phyloP scores from a whole-genome alignment of 208 protist species.

The Trichomonas vaginalis region DNA sequence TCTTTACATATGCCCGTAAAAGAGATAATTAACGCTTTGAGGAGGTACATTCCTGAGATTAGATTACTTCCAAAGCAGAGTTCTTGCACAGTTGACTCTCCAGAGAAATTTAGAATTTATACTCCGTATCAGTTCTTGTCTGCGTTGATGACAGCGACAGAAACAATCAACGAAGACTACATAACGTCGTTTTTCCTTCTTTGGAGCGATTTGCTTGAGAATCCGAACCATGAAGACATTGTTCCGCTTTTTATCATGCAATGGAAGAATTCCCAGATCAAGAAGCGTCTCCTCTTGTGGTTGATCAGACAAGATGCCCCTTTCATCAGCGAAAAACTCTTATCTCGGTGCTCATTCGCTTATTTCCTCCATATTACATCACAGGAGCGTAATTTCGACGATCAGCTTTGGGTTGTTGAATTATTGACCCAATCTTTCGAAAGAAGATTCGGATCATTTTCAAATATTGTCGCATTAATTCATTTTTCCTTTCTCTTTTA shows the following conservation, averaged over 20 bases:
- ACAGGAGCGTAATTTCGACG: too few species aligned
- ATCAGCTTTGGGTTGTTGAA: background rate
- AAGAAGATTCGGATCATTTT: background rate
- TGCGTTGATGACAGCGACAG: background rate
- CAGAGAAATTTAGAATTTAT: background rate
- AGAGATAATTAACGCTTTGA: background rate
- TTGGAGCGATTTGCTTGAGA: background rate
- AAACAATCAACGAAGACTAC: background rate
- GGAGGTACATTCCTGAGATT: background rate
- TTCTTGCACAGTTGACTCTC: background rate
- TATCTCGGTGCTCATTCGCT: background rate
- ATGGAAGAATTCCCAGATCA: background rate
- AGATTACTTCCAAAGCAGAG: background rate
- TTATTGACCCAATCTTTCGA: background rate
- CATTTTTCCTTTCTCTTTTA: background rate
- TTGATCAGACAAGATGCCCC: background rate
- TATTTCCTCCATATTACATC: background rate
- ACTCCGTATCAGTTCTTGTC: background rate
- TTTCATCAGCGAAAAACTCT: background rate
- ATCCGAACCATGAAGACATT: background rate
- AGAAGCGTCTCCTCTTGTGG: background rate
- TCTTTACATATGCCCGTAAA: background rate
- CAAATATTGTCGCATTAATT: background rate
- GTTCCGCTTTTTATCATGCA: background rate
- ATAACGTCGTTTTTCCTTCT: background rate